Base-by-base conservation (phyloP, 768 basidiomycete genomes). In the Holtermanniella nyarrowii region DNA sequence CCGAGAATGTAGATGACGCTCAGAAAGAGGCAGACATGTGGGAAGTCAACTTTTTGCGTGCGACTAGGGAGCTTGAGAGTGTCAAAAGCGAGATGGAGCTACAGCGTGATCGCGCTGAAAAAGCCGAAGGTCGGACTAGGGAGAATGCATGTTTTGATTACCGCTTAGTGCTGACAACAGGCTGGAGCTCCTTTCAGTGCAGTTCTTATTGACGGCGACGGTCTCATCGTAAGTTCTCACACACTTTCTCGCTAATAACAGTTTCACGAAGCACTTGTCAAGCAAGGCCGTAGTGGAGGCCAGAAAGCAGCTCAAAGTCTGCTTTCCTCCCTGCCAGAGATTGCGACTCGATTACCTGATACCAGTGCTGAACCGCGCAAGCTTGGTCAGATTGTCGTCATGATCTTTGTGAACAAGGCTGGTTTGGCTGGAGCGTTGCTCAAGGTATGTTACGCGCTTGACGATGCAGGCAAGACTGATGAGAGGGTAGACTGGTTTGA, bases 191-290 rank as follows among this genome's bases (percentile, higher is more conserved):
- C 27, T 4, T 60, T 66, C 44, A 55, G 58, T 1, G 57, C 58
- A 1, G 50, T 65, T n/a, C 45, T 66, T 2, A 55, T 70, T 10
- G 63, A 66, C 31, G 63, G 63, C 1, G 65, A 66, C 27, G 59
- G 58, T 12, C 48, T 61, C 5, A 63, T 69, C 24, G 64, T 66
- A 47, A 57, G 60, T 55, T 3, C 14, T 18, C 41, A 16, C 24
- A 4, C 24, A 23, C 4, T 26, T 20, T 18, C 14, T 14, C 13
- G 23, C 12, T 22, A n/a, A 14, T 42, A 1, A n/a, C 42, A 66
- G 67, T 66, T 66, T 50, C 52, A 65, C 26, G 60, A 57, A 21
- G 18, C 27, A 10, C 50, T 55, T 12, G 49, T 63, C 10, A 48
- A 53, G 42, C 44, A 53, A 49, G 63, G 65, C 7, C 61, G 48